Conservation (phyloP, 108 stramenopile species). For the Pseudonitzschia multistriata region DNA sequence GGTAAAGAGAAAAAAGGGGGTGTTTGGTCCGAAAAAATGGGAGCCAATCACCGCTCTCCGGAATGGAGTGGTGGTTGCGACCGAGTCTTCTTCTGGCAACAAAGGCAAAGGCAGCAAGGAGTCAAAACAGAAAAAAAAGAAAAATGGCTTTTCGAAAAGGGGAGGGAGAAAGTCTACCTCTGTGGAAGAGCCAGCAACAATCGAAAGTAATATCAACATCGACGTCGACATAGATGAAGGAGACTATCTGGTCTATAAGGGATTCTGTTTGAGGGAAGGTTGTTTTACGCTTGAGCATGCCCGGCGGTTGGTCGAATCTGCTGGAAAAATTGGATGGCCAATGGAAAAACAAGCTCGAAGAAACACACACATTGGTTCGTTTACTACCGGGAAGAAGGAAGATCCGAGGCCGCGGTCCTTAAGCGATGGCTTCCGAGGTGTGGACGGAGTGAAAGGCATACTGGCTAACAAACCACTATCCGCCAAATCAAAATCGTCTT, state of each 20-base stretch:
- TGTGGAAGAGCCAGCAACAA: background rate
- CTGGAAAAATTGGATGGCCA: background rate
- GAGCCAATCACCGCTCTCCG: slow-evolving; percentile 12
- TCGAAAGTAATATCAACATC: no score
- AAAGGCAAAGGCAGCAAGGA: slow-evolving; percentile 22
- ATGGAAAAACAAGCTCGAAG: no score
- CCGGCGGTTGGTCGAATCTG: slow-evolving; percentile 11
- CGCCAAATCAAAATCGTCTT: background rate
- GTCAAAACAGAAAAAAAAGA: slow-evolving; percentile 19
- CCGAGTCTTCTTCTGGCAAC: slow-evolving; percentile 17
- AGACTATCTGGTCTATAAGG: slow-evolving; percentile 41
- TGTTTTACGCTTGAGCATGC: slow-evolving; percentile 47
- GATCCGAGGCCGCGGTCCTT: no score
- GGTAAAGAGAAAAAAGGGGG: background rate
- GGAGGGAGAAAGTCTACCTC: background rate
- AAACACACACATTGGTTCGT: no score
- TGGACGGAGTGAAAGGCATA: no score
- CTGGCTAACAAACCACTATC: background rate
- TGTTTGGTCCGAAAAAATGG: slow-evolving; percentile 17
- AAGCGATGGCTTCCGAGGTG: no score
- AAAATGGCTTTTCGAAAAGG: background rate
- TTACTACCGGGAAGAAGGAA: no score
- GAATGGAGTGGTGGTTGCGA: background rate
- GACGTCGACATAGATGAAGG: slow-evolving; percentile 22
- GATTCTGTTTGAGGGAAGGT: slow-evolving; percentile 42